Evolutionary conservation across 805 yeast genomes (phyloP), one percentile per base, ranked within the genome.

Genomic region (Cephaloascus albidus): DNA sequence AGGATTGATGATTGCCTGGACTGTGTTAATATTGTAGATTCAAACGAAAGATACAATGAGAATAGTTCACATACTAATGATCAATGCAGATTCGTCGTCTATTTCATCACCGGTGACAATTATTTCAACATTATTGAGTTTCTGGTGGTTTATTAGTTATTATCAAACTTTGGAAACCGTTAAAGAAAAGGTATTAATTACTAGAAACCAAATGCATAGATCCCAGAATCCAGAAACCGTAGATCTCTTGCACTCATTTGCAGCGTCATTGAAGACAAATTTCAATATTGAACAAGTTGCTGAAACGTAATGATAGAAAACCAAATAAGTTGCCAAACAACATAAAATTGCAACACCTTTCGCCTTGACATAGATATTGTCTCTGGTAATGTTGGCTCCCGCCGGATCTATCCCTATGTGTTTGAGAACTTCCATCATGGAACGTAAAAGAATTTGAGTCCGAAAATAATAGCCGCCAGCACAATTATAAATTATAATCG

Each of bases 1-100:
- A 48, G 0, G 93, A 80, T 38, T 68, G 67, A 53, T 87, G 96
- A 50, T 86, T 87, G 38, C 75, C 58, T 37, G 19, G 40, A 34
- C 61, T 38, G 6, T n/a, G n/a, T n/a, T n/a, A n/a, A n/a, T n/a
- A n/a, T n/a, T n/a, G n/a, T n/a, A n/a, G n/a, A n/a, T n/a, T n/a
- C n/a, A n/a, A n/a, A n/a, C n/a, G n/a, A n/a, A n/a, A n/a, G n/a
- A n/a, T n/a, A n/a, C n/a, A n/a, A n/a, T n/a, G n/a, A n/a, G n/a
- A n/a, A n/a, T n/a, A n/a, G n/a, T n/a, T n/a, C n/a, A 43, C 3
- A 48, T 38, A 50, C 52, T 16, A 31, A 69, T 35, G n/a, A 65
- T 39, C 19, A 61, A 43, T 19, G 73, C 63, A 12, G 72, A 54
- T 40, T 58, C 65, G 20, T 60, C 37, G 33, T 46, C 51, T 35